Base-by-base conservation (phyloP, 352 stramenopile genomes). In the Blastocystis sp. region DNA sequence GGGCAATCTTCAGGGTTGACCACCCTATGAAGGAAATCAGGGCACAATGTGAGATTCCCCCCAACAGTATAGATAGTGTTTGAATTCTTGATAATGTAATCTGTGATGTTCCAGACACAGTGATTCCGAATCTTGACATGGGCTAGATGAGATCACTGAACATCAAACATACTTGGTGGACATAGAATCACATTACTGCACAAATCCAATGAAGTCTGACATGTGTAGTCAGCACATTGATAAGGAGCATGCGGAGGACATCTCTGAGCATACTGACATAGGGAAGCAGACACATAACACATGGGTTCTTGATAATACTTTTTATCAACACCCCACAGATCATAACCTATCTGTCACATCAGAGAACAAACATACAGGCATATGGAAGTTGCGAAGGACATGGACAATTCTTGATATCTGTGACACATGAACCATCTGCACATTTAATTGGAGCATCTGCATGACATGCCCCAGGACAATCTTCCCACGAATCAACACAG, bases 71-170 rank as follows among this genome's bases (percentile, higher is more conserved):
- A 63, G 12, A 49, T 27, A 14, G 69, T 14, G 35, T 80, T 19
- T 7, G 51, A 32, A 4, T 80, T 29, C 19, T 59, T 59, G 27
- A 24, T 5, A n/a, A 65, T 21, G 24, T 66, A 83, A 21, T 65
- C 71, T n/a, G 43, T 37, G 46, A 66, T 29, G 49, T 83, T 42
- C 29, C 27, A 16, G 12, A 83, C 71, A n/a, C 71, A 83, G 27
- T 66, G 71, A 32, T 83, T 83, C 9, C 46, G 71, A 43, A 83
- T 63, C 19, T 83, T 83, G 49, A 46, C 29, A 63, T 83, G 71
- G 0, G 71, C 71, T 83, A 43, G 49, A 46, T 61, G 19, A 5
- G 7, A 67, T 67, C 5, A 27, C 19, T 32, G 0, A 14, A 49
- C 16, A 37, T 11, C 1, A 46, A 65, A 9, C 39, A 1, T 32